Evolutionary conservation across 2,329 filamentous ascomycete species (phyloP), one percentile per base, ranked within the genome.

Genomic region (Beauveria caledonica): DNA sequence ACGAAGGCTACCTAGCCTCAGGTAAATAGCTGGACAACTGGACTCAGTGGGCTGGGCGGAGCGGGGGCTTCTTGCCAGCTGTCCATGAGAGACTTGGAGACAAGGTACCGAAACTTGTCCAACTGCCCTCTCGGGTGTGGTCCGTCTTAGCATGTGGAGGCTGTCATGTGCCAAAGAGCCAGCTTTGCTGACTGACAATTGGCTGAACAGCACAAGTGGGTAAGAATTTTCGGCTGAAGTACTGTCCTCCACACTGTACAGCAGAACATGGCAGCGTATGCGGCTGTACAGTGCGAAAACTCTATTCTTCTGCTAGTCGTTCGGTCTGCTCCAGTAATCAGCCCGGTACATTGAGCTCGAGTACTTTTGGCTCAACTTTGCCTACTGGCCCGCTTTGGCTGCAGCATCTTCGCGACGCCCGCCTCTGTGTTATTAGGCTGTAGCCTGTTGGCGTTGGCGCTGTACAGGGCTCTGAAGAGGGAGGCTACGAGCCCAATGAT

Each of bases 261-360:
- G 9, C 6, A 19, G 2, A 15, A n/a, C n/a, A n/a, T n/a, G n/a
- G n/a, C n/a, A n/a, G n/a, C n/a, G n/a, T n/a, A n/a, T n/a, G n/a
- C n/a, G n/a, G n/a, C n/a, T n/a, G n/a, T 33, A 58, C 44, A 49
- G 54, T 58, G 54, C 21, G 44, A 25, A 40, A 27, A 9, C 2
- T 27, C 4, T 9, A 11, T 13, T 7, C 29, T 7, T 10, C 7
- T 21, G 2, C 3, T 13, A 19, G 17, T n/a, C 3, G 19, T 25
- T 58, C 45, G 54, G 54, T n/a, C 19, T 39, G 44, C 44, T 40
- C n/a, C 29, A 39, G 50, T 54, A 27, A 42, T 54, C 51, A 54
- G 21, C 11, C 21, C n/a, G 49, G 9, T 54, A 58, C 54, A 15
- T 58, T 5, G 9, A 2, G 5, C 19, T n/a, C n/a, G 40, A 49